Conservation (phyloP, 1,284 basidiomycete species). For the Meira miltonrushii region DNA sequence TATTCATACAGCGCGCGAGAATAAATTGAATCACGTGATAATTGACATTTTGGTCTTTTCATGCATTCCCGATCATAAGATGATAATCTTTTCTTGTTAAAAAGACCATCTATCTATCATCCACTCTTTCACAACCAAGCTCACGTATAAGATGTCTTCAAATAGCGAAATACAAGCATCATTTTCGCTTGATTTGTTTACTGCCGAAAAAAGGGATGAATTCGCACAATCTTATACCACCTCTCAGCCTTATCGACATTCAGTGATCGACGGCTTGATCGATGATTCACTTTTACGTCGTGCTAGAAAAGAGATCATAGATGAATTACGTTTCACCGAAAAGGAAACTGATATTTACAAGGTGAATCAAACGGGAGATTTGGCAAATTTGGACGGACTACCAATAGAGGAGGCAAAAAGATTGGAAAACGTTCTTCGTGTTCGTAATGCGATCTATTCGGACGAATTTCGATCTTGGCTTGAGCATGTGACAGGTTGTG, state of each 20-base stretch:
- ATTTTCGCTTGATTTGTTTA: neutral
- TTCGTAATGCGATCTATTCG: slow-evolving; percentile 91
- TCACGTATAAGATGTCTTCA: neutral
- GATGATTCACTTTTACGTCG: slow-evolving; percentile 71
- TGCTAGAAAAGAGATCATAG: slow-evolving; percentile 74
- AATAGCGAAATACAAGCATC: slow-evolving; percentile 1
- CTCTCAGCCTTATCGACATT: slow-evolving; percentile 71
- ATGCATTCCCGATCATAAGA: no score
- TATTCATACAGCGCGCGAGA: no score
- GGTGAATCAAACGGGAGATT: slow-evolving; percentile 95
- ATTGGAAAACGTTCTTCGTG: slow-evolving; percentile 57
- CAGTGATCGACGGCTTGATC: slow-evolving; percentile 74
- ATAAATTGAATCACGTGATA: no score
- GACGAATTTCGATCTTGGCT: slow-evolving; percentile 76
- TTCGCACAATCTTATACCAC: slow-evolving; percentile 26
- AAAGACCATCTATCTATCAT: no score
- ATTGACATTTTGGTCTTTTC: no score
- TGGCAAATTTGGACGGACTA: slow-evolving; percentile 84
- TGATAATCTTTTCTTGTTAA: no score
- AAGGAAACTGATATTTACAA: slow-evolving; percentile 99
- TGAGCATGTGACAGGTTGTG: slow-evolving; percentile 83
- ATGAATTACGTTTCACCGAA: slow-evolving; percentile 82
- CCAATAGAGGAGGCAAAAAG: slow-evolving; percentile 37
- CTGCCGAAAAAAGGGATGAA: neutral
- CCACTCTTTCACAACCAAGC: neutral